A percentile compares a stretch with the other conserved stretches of the same genome.
Evolutionary conservation across 805 yeast genomes (phyloP).

Genomic region (Kazachstania africana): DNA sequence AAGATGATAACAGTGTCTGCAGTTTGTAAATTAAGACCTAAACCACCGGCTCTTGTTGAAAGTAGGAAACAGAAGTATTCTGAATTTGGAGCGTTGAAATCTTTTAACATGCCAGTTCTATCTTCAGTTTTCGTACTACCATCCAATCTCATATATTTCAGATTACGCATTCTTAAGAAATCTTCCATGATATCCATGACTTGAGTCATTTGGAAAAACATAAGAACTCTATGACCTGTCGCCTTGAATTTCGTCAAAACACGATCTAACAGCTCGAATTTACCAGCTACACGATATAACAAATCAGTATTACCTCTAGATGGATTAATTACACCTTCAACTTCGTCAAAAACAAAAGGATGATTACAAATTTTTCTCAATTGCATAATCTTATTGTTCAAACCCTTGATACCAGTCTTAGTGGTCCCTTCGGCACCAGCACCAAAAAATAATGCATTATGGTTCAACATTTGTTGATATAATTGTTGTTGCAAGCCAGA

Average conservation of each 20-base stretch:
- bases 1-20: conserved; percentile 81
- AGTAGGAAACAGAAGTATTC: conserved; percentile 69
- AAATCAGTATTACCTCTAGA: conserved; percentile 48
- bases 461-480: conserved; percentile 69
- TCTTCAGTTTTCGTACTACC: conserved; percentile 81
- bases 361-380: conserved; percentile 76
- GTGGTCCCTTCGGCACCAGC: conserved; percentile 44
- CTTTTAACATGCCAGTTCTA: conserved; percentile 61
- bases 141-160: conserved; percentile 68
- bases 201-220: conserved; percentile 83
- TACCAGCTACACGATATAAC: conserved; percentile 70
- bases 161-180: conserved; percentile 49
- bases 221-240: conserved; percentile 65
- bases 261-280: conserved; percentile 67
- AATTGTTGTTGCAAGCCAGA: conserved; percentile 59
- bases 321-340: conserved; percentile 60
- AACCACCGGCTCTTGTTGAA: conserved; percentile 84
- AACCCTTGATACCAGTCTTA: conserved; percentile 60
- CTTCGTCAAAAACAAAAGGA: conserved; percentile 79
- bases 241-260: conserved; percentile 65
- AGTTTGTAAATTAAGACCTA: conserved; percentile 75
- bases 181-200: conserved; percentile 89
- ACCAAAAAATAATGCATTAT: conserved; percentile 57
- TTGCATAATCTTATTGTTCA: conserved; percentile 78
- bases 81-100: conserved; percentile 63